phyloP scores from a whole-genome alignment of 73 alveolate genomes.

The Paramecium octaurelia region DNA sequence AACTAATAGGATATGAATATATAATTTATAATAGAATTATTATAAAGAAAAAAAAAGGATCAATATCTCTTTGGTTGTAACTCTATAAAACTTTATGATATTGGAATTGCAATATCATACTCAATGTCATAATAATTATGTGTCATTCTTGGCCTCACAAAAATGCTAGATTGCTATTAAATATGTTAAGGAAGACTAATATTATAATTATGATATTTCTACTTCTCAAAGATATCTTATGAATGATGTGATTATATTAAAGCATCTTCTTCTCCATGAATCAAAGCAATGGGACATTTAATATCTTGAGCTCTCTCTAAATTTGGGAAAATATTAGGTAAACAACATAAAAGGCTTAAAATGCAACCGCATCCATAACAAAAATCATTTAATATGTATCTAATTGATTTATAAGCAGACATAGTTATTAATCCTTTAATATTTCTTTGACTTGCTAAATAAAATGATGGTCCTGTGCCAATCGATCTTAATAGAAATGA shows the following conservation, averaged over 20 bases:
- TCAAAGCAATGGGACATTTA: not conserved
- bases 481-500: not conserved
- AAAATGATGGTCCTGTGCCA: conserved; percentile 28
- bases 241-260: not conserved
- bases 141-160: not conserved
- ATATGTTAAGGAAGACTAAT: not conserved
- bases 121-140: conserved; percentile 24
- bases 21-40: not conserved
- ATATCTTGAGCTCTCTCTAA: not conserved
- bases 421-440: conserved; percentile 1
- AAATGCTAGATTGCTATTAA: not conserved
- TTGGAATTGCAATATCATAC: not conserved
- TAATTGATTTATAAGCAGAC: conserved; percentile 33
- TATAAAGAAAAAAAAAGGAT: not conserved
- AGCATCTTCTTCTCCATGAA: not conserved
- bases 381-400: not conserved
- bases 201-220: not conserved
- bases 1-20: not conserved
- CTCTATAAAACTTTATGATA: not conserved
- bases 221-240: not conserved
- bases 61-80: not conserved
- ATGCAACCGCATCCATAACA: not conserved
- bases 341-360: not conserved
- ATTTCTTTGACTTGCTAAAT: not conserved
- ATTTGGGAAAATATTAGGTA: not conserved